These are phyloP conservation scores for Penicillium paradoxum DNA, from an alignment of 495 filamentous ascomycete species.

Conservation along the genomic window DNA sequence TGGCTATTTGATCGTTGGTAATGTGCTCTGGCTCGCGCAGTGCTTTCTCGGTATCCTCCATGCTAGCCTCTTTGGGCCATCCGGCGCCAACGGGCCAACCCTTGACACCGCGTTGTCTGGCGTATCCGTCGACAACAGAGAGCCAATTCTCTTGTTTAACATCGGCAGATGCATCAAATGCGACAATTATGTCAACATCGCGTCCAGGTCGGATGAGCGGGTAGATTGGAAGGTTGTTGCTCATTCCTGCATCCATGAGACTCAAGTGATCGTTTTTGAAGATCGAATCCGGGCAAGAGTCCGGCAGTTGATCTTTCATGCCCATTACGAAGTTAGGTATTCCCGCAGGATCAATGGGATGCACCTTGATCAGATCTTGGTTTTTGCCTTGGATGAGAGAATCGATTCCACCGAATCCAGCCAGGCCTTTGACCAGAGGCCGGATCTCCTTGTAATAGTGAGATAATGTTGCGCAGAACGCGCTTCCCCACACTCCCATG, in stretches of 20 bases:
- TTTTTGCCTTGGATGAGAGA: conserved; percentile 77
- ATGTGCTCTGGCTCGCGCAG: conserved; percentile 64
- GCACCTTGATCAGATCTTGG: conserved; percentile 78
- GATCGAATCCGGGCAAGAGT: conserved; percentile 68
- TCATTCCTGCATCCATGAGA: conserved; percentile 97
- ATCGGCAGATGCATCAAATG: conserved; percentile 81
- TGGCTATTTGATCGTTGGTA: conserved; percentile 52
- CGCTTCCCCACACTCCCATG: conserved; percentile 90
- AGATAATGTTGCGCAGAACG: conserved; percentile 89
- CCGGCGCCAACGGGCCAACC: conserved; percentile 91
- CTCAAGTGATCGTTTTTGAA: conserved; percentile 66
- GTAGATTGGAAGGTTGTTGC: conserved; percentile 94
- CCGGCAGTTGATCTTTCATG: conserved; percentile 68
- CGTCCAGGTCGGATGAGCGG: conserved; percentile 83
- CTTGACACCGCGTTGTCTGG: conserved; percentile 76
- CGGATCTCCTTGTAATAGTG: conserved; percentile 95
- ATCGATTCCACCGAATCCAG: conserved; percentile 74
- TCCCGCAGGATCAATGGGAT: conserved; percentile 83
- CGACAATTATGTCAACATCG: conserved; percentile 85
- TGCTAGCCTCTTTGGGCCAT: conserved; percentile 65
- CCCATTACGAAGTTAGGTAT: conserved; percentile 85
- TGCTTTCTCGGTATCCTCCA: conserved; percentile 53
- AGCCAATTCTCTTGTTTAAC: conserved; percentile 90
- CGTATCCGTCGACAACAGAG: conserved; percentile 86
- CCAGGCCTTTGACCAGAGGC: conserved; percentile 66